Conservation (phyloP, 306 rosid genomes). For the Arachis hypogaea region DNA sequence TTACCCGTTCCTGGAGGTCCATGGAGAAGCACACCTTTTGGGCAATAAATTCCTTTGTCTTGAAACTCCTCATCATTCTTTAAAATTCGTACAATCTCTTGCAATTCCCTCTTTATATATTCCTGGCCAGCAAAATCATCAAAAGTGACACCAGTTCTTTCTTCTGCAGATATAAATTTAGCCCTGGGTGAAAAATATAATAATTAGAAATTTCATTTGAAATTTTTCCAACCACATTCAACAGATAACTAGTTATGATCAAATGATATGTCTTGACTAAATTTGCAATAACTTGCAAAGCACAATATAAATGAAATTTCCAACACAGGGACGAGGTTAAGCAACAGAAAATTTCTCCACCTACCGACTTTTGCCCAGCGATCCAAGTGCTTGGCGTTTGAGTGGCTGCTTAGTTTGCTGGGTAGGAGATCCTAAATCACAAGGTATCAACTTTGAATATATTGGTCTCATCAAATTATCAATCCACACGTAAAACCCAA, state of each 20-base stretch:
- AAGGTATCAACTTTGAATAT: conserved; percentile 89
- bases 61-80: conserved; percentile 93
- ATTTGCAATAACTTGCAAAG: conserved; percentile 8
- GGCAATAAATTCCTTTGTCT: conserved; percentile 94
- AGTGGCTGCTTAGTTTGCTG: conserved; percentile 56
- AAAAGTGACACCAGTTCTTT: conserved; percentile 92
- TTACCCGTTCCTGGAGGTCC: conserved; percentile 99
- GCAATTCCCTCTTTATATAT: conserved; percentile 93
- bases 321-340: conserved; percentile 28
- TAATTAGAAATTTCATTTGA: conserved; percentile 42
- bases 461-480: conserved; percentile 87
- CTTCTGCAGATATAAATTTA: conserved; percentile 96
- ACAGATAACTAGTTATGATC: conserved; percentile 32
- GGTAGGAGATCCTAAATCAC: conserved; percentile 81
- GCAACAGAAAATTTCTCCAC: conserved; percentile 41
- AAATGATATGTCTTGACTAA: conserved; percentile 29
- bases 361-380: conserved; percentile 92
- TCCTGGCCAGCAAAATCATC: conserved; percentile 99
- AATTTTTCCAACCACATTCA: conserved; percentile 31
- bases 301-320: conserved; percentile 19
- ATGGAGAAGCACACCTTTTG: conserved; percentile 96
- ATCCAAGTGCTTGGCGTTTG: conserved; percentile 73
- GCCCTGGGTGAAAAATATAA: conserved; percentile 75
- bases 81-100: conserved; percentile 90
- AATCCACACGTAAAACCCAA: conserved; percentile 81